These are phyloP conservation scores for Cercophora newfieldiana DNA, from an alignment of 495 filamentous ascomycete species.

Conservation along the genomic window DNA sequence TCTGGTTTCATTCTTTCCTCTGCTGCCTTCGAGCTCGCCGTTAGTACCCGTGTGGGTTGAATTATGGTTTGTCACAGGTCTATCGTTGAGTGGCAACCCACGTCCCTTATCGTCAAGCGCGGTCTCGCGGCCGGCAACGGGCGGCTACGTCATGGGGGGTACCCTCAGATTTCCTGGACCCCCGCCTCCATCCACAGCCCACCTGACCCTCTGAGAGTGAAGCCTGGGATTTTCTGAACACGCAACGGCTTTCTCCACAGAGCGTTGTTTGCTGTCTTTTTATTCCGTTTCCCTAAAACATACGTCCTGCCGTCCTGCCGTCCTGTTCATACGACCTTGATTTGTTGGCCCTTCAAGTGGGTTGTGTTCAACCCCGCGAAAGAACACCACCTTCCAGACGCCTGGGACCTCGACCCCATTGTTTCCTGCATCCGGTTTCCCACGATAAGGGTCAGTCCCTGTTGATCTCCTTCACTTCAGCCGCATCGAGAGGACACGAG, in stretches of 20 bases:
- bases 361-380: not conserved
- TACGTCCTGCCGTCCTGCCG: not conserved
- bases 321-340: not conserved
- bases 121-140: not conserved
- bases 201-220: not conserved
- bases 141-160: constrained; percentile 19
- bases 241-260: not conserved
- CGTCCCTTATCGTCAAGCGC: not conserved
- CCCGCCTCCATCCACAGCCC: not conserved
- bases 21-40: not conserved
- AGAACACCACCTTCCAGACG: not conserved
- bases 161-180: not conserved
- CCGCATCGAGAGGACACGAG: not conserved
- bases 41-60: not conserved
- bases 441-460: constrained; percentile 2
- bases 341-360: not conserved
- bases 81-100: not conserved
- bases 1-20: not conserved
- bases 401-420: not conserved
- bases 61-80: constrained; percentile 6
- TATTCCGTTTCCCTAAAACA: not conserved
- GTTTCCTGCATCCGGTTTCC: not conserved
- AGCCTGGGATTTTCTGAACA: not conserved
- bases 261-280: not conserved
- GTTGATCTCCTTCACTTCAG: not conserved